Evolutionary conservation across 805 yeast genomes (phyloP), one percentile per base, ranked within the genome.

Genomic region (Nakazawaea ernobii): DNA sequence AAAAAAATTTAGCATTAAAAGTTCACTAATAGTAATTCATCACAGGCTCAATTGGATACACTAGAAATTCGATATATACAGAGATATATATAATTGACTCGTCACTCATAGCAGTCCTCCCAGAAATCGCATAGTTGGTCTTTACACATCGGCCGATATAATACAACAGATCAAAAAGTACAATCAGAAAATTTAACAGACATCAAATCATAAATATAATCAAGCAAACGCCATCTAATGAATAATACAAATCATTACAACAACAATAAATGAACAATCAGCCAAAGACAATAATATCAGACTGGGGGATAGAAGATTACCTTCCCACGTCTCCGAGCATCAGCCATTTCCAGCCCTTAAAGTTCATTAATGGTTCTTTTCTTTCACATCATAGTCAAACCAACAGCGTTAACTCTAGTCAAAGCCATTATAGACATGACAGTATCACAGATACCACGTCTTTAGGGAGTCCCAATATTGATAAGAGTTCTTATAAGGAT

Each of bases 231-330:
- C 24, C 24, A 36, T 17, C 14, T 17, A 13, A n/a, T n/a, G 9
- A 30, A 11, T 30, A 10, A 30, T 30, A 30, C 15, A 17, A 35
- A 20, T 27, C 24, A 39, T 27, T 27, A 27, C 14, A 28, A 15
- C 14, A 27, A 27, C 13, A 28, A 10, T 9, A 32, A 13, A 41
- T 41, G 44, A 41, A 29, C 29, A 32, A 27, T 27, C 43, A 32
- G n/a, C 44, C 11, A 30, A 32, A 32, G 7, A 24, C 15, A 10
- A 32, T 20, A 9, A 41, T 41, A 41, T 24, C 44, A 8, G 44
- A 41, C 20, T 41, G 44, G 44, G 44, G 44, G 8, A 41, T 41
- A 20, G 44, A 41, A 8, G 44, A 41, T 4, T 8, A 13, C 20
- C 10, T 32, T 32, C 44, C 44, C 11, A 8, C 37, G 8, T 28